These are phyloP conservation scores for Dactylellina leptospora DNA, from an alignment of 2,329 filamentous ascomycete genomes.

Conservation along the genomic window DNA sequence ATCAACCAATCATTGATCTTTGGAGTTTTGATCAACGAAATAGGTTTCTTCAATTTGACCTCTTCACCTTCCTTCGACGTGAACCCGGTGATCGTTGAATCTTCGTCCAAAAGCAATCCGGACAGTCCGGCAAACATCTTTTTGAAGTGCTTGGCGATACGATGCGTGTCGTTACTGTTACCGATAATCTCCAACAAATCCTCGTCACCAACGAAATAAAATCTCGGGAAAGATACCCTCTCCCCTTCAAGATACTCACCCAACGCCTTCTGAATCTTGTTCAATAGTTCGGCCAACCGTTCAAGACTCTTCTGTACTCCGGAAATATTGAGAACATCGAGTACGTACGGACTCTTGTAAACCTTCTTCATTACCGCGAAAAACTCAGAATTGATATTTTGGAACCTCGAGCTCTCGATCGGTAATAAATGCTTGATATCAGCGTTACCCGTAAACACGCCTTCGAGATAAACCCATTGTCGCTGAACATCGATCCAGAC, in stretches of 20 bases:
- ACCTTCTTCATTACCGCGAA: slow-evolving; percentile 99
- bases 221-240: slow-evolving; percentile 94
- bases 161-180: slow-evolving; percentile 96
- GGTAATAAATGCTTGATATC: slow-evolving; percentile 98
- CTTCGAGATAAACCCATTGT: slow-evolving; percentile 99
- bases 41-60: slow-evolving; percentile 85
- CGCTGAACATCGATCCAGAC: slow-evolving; percentile 99
- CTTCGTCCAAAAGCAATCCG: slow-evolving; percentile 88
- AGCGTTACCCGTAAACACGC: slow-evolving; percentile 97
- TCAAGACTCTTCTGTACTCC: slow-evolving; percentile 96
- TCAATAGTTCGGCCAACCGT: slow-evolving; percentile 91
- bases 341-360: slow-evolving; percentile 91
- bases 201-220: slow-evolving; percentile 99
- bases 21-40: slow-evolving; percentile 90
- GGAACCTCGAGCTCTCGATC: slow-evolving; percentile 94
- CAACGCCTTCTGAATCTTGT: slow-evolving; percentile 98
- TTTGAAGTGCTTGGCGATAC: slow-evolving; percentile 97
- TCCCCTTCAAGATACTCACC: slow-evolving; percentile 99
- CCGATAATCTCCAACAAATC: slow-evolving; percentile 98
- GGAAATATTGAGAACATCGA: slow-evolving; percentile 94
- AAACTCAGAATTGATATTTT: slow-evolving; percentile 99
- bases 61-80: slow-evolving; percentile 94
- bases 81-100: slow-evolving; percentile 87
- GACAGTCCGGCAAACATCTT: slow-evolving; percentile 99
- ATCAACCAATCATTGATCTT: slow-evolving; percentile 99